A percentile compares a stretch with the other conserved stretches of the same genome.
Conservation (phyloP, 768 basidiomycete species). For the Symmetrospora coprosmae region DNA sequence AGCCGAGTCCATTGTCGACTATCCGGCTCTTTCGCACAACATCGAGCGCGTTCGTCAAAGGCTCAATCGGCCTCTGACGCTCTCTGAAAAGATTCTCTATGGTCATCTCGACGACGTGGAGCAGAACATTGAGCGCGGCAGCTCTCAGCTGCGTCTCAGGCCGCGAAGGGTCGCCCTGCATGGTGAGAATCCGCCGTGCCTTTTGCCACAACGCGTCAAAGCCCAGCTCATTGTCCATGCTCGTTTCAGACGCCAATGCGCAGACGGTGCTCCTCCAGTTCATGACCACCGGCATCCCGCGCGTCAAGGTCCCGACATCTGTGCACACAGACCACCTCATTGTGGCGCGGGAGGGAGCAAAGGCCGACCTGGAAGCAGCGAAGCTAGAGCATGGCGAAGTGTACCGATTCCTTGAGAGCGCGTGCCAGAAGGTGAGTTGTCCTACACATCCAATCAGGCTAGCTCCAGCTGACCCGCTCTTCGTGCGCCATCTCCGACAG, state of each 20-base stretch:
- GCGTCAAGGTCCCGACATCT: constrained; percentile 90
- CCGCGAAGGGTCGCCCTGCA: constrained; percentile 87
- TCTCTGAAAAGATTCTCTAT: constrained; percentile 43
- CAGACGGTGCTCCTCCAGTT: constrained; percentile 99
- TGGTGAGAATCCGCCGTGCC: constrained; percentile 38
- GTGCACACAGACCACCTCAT: constrained; percentile 72
- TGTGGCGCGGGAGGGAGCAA: constrained; percentile 87
- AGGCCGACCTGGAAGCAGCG: constrained; percentile 81
- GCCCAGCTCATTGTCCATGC: too few relatives aligned
- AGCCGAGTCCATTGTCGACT: too few relatives aligned
- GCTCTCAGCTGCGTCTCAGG: constrained; percentile 88
- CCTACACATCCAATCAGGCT: background rate
- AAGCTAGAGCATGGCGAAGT: constrained; percentile 93
- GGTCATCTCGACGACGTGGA: constrained; percentile 93
- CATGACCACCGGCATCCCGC: constrained; percentile 99
- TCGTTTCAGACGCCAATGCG: constrained; percentile 44
- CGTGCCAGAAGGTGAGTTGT: constrained; percentile 22
- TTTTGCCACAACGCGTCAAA: too few relatives aligned
- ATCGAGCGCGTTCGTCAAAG: too few relatives aligned
- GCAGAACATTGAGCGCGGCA: constrained; percentile 76
- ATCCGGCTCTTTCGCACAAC: too few relatives aligned
- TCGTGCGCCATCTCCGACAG: constrained; percentile 78
- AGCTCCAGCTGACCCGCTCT: too few relatives aligned
- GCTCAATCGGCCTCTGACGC: constrained; percentile 32
- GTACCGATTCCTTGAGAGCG: constrained; percentile 98